Conservation (phyloP, 1,139 yeast genomes). For the Candida tropicalis region DNA sequence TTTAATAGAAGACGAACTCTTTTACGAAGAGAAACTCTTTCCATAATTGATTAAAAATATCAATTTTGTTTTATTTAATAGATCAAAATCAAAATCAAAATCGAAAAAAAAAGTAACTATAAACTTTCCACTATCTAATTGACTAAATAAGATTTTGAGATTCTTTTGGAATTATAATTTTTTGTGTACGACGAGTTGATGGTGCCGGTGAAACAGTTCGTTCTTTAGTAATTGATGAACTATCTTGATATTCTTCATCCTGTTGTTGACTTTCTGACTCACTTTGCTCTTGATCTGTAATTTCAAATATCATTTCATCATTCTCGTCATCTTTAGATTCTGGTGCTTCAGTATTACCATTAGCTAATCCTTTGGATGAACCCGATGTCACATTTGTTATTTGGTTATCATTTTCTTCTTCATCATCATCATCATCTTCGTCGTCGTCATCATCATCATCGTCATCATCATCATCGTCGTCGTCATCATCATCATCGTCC, state of each 20-base stretch:
- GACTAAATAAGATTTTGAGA: constrained; percentile 18
- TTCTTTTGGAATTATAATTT: constrained; percentile 20
- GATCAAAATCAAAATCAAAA: too few species aligned
- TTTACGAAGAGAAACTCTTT: too few species aligned
- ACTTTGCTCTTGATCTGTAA: constrained; percentile 22
- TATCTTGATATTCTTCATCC: constrained; percentile 1
- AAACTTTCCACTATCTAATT: not conserved
- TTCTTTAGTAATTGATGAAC: not conserved
- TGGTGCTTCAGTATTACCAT: constrained; percentile 2
- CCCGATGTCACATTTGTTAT: constrained; percentile 1
- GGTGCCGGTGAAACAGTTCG: constrained; percentile 4
- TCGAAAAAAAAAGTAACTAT: not conserved
- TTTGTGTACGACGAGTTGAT: constrained; percentile 17
- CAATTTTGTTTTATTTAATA: too few species aligned
- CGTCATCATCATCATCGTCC: constrained; percentile 32
- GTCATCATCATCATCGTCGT: constrained; percentile 32
- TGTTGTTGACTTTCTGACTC: constrained; percentile 5
- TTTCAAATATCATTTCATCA: constrained; percentile 42
- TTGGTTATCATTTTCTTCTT: constrained; percentile 12
- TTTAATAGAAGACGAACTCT: too few species aligned
- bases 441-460: constrained; percentile 31
- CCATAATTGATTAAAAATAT: too few species aligned
- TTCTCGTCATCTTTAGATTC: constrained; percentile 17
- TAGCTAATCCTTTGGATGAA: too few species aligned
- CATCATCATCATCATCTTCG: constrained; percentile 20